Base-by-base conservation (phyloP, 1,284 basidiomycete species). In the Malassezia restricta region DNA sequence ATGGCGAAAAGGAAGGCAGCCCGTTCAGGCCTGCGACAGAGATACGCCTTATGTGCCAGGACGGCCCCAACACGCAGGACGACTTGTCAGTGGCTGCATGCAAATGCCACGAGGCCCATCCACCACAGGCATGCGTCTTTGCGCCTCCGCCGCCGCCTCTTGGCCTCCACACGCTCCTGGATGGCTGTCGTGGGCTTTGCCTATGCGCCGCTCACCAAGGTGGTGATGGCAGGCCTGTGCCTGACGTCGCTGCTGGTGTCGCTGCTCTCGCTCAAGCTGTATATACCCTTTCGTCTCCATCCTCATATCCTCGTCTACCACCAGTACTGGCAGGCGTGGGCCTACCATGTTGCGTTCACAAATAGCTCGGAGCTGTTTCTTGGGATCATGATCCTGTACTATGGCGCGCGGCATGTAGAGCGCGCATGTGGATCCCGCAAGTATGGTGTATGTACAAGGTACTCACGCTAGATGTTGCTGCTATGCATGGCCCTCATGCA, bases 151-250 rank as follows among this genome's bases (percentile, higher is more conserved):
- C 14, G 20, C 15, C 40, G 9, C 40, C n/a, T 11, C 40, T 11
- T 24, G 15, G 12, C 28, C 8, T 24, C 28, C 17, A 9, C 41
- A 30, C 28, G 11, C 41, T 8, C 17, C 20, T 11, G 15, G 8
- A 14, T 14, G 11, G 50, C 50, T 43, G 53, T 49, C 9, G 32
- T 38, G 6, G 53, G 53, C n/a, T 50, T 55, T 20, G 53, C 53
- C 28, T 38, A 55, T 28, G 47, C 53, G 24, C 48, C 53, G 15
- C 30, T 44, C 24, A 54, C 35, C 12, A 41, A 30, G 49, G 52
- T 35, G 38, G 24, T 30, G 20, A 44, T 55, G 7, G 40, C 42
- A n/a, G 15, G 12, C 17, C 28, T 37, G 6, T 33, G 41, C 5
- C 27, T 55, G 3, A 7, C 7, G 6, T 43, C 53, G 20, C 32